Evolutionary conservation across 2,329 filamentous ascomycete species (phyloP), one percentile per base, ranked within the genome.

Genomic region (Alternaria conjuncta): DNA sequence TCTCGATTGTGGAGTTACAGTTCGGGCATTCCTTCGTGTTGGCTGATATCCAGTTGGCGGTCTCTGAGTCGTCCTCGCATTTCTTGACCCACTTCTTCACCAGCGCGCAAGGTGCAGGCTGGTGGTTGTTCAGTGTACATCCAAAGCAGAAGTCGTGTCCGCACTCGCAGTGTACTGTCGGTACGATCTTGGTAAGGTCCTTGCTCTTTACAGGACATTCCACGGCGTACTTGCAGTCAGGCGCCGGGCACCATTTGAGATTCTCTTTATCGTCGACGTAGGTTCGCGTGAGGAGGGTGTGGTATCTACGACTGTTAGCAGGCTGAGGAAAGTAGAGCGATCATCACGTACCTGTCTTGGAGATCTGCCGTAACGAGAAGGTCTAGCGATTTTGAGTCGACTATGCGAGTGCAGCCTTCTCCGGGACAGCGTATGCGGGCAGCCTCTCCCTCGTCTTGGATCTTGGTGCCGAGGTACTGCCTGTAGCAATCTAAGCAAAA

Each of bases 11-110:
- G 3, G 95, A 98, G 71, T 93, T 89, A 81, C 96, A 99, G 78
- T 92, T 96, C 0, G 96, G 95, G 69, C 96, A 99, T 79, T 99
- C 96, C 78, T 99, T 99, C 3, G 96, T 99, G 79, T 99, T 97
- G 50, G 96, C 96, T 0, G 95, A 97, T 66, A 99, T 99, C 96
- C 96, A 99, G 80, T 99, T 99, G 5, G 96, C 95, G 0, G 96
- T 99, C 80, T 99, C 96, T 0, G 93, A 97, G 76, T 99, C 96
- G 78, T 99, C 96, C 61, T 96, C 96, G 78, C 96, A 99, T 79
- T 99, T 99, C 85, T 97, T 97, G 12, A 99, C 81, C 96, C 96
- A 99, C 78, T 88, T 91, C 86, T 96, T 97, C 55, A 98, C 95
- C 55, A 99, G 82, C 25, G 89, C 87, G 79, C 96, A 99, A 0